Evolutionary conservation across 2,329 filamentous ascomycete genomes (phyloP).

Genomic region (Claviceps sp.): DNA sequence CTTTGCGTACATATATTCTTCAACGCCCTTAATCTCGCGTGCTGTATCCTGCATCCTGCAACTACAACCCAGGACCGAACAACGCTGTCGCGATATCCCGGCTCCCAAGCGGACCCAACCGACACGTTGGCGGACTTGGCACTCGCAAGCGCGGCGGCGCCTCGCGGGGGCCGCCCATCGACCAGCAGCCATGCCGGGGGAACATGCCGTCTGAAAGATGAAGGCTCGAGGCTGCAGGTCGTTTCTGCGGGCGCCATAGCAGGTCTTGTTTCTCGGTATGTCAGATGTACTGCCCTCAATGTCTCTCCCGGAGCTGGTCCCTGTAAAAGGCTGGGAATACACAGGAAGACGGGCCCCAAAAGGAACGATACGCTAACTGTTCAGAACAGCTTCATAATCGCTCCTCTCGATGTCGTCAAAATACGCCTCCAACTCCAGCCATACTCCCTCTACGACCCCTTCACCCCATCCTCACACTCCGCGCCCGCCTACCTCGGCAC

Average conservation of each 20-base stretch:
- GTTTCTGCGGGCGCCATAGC: slow-evolving; percentile 47
- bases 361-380: neutral
- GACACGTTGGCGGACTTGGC: slow-evolving; percentile 5
- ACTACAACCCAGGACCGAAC: no score
- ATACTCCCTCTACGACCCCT: slow-evolving; percentile 66
- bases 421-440: slow-evolving; percentile 92
- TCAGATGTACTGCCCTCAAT: neutral
- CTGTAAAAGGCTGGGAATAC: neutral
- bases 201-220: slow-evolving; percentile 41
- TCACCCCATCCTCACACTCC: slow-evolving; percentile 37
- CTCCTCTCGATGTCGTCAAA: slow-evolving; percentile 94
- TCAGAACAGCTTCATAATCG: slow-evolving; percentile 63
- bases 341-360: neutral
- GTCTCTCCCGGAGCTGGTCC: neutral
- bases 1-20: no score
- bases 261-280: slow-evolving; percentile 74
- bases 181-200: slow-evolving; percentile 8
- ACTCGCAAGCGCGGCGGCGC: slow-evolving; percentile 3
- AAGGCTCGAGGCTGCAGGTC: slow-evolving; percentile 45
- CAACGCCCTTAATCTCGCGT: no score
- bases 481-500: slow-evolving; percentile 58
- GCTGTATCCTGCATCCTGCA: no score
- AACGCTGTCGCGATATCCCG: no score
- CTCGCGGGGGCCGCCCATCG: slow-evolving; percentile 19
- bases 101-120: neutral